phyloP scores from a whole-genome alignment of 78 protist species.

The Protostelium mycophagum region DNA sequence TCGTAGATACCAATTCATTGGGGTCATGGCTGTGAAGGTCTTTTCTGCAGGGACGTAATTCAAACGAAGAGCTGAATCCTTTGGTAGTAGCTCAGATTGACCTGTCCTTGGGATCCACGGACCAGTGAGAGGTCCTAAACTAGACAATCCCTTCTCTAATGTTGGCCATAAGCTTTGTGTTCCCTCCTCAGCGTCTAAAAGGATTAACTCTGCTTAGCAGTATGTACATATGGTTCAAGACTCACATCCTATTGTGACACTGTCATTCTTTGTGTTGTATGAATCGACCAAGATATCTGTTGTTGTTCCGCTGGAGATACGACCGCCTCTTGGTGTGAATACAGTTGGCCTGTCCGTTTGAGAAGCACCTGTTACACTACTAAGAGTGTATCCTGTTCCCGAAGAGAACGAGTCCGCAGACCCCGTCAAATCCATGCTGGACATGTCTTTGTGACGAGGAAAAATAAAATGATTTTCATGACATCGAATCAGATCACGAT shows the following conservation, averaged over 20 bases:
- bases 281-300: background rate
- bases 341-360: background rate
- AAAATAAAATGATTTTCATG: too few relatives aligned
- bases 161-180: background rate
- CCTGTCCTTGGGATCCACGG: background rate
- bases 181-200: background rate
- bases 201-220: background rate
- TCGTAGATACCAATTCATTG: background rate
- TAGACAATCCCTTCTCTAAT: background rate
- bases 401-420: background rate
- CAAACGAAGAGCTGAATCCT: background rate
- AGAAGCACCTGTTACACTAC: background rate
- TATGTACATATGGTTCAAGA: background rate
- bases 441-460: background rate
- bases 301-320: background rate
- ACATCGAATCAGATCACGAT: background rate
- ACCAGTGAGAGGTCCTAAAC: background rate
- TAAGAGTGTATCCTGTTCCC: background rate
- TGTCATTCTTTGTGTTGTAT: background rate
- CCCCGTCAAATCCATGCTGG: background rate
- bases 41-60: background rate
- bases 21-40: background rate
- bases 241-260: background rate
- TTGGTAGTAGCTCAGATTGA: too few relatives aligned
- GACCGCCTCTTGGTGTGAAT: background rate